These are phyloP conservation scores for Citrullus mucosospermus DNA, from an alignment of 306 rosid genomes.

Conservation along the genomic window DNA sequence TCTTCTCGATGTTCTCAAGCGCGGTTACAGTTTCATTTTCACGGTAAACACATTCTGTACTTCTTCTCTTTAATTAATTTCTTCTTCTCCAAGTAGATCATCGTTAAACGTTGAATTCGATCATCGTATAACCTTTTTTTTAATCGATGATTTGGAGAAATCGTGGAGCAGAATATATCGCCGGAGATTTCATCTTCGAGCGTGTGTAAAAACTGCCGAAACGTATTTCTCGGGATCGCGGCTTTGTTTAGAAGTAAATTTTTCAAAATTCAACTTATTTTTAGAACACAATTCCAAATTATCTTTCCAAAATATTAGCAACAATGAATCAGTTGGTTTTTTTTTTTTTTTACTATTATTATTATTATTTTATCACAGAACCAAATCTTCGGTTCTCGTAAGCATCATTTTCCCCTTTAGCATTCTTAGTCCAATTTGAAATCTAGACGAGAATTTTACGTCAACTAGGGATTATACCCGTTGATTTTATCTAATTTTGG, in stretches of 20 bases:
- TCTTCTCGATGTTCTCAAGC: constrained; percentile 50
- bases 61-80: background rate
- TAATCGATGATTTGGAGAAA: background rate
- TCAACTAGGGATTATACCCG: background rate
- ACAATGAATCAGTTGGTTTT: background rate
- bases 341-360: no score
- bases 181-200: background rate
- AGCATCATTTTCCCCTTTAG: background rate
- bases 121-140: background rate
- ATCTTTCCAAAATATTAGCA: background rate
- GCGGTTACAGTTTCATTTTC: constrained; percentile 60
- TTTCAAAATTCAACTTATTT: background rate
- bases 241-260: background rate
- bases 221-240: background rate
- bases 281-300: background rate
- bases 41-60: constrained; percentile 24
- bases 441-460: background rate
- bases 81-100: background rate
- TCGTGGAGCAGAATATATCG: background rate
- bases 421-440: background rate
- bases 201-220: background rate
- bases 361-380: background rate
- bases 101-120: background rate
- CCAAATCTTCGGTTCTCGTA: background rate
- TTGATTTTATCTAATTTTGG: background rate